A percentile compares a stretch with the other conserved stretches of the same genome.
These are phyloP conservation scores for Zanthoxylum bungeanum DNA, from an alignment of 345 rosid species.

Conservation along the genomic window DNA sequence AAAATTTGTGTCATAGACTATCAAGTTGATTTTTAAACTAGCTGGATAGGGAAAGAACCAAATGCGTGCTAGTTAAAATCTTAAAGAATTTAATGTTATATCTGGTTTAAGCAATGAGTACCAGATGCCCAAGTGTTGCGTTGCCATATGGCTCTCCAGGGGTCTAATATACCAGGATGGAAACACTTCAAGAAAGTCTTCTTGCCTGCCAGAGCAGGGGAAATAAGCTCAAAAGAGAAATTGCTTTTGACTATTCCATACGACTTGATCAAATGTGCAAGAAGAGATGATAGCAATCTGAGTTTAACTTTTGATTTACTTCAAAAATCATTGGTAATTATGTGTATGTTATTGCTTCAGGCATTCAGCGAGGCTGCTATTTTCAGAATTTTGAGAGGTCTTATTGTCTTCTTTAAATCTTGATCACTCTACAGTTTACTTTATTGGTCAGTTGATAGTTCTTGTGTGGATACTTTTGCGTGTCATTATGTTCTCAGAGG, in stretches of 20 bases:
- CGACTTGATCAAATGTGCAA: conserved; percentile 7
- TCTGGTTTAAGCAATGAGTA: neutral
- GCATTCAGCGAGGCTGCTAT: neutral
- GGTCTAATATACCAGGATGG: neutral
- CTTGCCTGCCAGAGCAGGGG: neutral
- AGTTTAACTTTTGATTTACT: neutral
- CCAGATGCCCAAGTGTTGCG: neutral
- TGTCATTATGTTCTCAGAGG: neutral
- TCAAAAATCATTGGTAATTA: neutral
- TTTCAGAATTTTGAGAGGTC: neutral
- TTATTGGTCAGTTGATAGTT: neutral
- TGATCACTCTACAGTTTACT: neutral
- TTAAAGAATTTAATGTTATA: neutral
- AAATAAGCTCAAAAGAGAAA: neutral
- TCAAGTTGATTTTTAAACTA: neutral
- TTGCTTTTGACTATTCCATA: neutral
- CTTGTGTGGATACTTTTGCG: neutral
- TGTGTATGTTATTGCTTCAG: neutral
- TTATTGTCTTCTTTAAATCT: neutral
- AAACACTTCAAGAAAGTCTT: neutral
- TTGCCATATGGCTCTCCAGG: neutral
- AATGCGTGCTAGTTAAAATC: neutral
- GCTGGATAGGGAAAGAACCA: neutral
- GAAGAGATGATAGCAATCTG: neutral
- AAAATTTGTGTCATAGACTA: neutral